These are phyloP conservation scores for Deuterostichococcus epilithicus DNA, from an alignment of 139 green algal species.

Conservation along the genomic window DNA sequence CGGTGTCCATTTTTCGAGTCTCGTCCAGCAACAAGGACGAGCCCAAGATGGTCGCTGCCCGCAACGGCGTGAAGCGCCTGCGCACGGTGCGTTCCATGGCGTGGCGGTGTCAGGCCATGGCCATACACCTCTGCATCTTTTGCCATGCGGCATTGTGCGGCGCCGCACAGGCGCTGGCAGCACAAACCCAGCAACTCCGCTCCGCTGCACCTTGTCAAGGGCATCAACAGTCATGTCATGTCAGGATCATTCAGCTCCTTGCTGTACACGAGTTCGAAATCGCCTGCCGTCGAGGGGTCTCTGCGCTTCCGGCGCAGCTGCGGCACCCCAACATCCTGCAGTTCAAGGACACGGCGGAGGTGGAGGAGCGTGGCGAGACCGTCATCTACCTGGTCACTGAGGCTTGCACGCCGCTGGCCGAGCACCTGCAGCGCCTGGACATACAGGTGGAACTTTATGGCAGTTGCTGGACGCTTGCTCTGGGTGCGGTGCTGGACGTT, in stretches of 20 bases:
- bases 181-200: too few relatives aligned
- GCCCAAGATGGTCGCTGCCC: constrained; percentile 49
- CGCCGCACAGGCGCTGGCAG: too few relatives aligned
- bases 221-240: too few relatives aligned
- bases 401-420: constrained; percentile 61
- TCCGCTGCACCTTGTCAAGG: too few relatives aligned
- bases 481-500: neutral
- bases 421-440: constrained; percentile 55
- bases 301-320: constrained; percentile 44
- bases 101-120: neutral
- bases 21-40: constrained; percentile 49
- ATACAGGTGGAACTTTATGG: constrained; percentile 10
- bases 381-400: constrained; percentile 86
- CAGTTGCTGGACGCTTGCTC: neutral
- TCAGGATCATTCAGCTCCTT: too few relatives aligned
- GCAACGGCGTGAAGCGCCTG: constrained; percentile 80
- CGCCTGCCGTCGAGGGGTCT: too few relatives aligned
- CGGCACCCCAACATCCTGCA: constrained; percentile 82
- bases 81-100: constrained; percentile 55
- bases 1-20: constrained; percentile 77
- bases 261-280: too few relatives aligned
- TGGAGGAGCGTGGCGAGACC: constrained; percentile 59
- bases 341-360: constrained; percentile 77
- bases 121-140: neutral
- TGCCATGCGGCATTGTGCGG: too few relatives aligned